Conservation (phyloP, 805 yeast species). For the Kregervanrija pseudodelftensis region DNA sequence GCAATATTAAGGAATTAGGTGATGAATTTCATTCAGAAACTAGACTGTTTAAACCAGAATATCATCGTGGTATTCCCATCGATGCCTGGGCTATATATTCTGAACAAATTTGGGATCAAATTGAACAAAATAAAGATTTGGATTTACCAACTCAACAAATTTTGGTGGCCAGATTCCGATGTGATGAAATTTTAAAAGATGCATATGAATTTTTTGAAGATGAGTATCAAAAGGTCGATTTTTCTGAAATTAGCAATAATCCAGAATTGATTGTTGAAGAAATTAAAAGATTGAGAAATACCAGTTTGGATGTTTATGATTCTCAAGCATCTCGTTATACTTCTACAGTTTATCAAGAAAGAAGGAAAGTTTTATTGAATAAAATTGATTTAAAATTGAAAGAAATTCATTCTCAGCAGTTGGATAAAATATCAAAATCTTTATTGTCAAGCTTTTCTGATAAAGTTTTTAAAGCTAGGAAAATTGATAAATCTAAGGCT, state of each 20-base stretch:
- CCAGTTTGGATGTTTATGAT: slow-evolving; percentile 52
- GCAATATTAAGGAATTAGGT: slow-evolving; percentile 57
- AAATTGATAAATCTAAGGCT: no score
- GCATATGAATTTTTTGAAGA: slow-evolving; percentile 39
- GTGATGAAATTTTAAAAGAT: slow-evolving; percentile 74
- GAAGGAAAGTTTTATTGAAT: slow-evolving; percentile 40
- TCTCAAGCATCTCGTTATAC: slow-evolving; percentile 70
- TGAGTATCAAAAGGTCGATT: slow-evolving; percentile 23
- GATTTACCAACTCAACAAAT: slow-evolving; percentile 97
- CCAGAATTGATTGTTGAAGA: slow-evolving; percentile 33
- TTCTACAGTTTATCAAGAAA: slow-evolving; percentile 56
- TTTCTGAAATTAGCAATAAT: slow-evolving; percentile 20
- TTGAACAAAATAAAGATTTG: slow-evolving; percentile 85
- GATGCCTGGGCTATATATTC: slow-evolving; percentile 97
- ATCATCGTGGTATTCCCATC: slow-evolving; percentile 81
- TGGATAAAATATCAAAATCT: slow-evolving; percentile 30
- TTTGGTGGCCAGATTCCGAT: slow-evolving; percentile 87
- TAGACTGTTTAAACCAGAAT: slow-evolving; percentile 54
- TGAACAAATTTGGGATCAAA: slow-evolving; percentile 88
- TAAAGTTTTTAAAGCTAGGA: no score
- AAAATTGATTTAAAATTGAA: slow-evolving; percentile 42
- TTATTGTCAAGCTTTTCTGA: slow-evolving; percentile 26
- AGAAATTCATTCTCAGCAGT: slow-evolving; percentile 36
- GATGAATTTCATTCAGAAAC: slow-evolving; percentile 41
- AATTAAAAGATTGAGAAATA: slow-evolving; percentile 36